Conservation (phyloP, 306 rosid species). For the Prunus mira region DNA sequence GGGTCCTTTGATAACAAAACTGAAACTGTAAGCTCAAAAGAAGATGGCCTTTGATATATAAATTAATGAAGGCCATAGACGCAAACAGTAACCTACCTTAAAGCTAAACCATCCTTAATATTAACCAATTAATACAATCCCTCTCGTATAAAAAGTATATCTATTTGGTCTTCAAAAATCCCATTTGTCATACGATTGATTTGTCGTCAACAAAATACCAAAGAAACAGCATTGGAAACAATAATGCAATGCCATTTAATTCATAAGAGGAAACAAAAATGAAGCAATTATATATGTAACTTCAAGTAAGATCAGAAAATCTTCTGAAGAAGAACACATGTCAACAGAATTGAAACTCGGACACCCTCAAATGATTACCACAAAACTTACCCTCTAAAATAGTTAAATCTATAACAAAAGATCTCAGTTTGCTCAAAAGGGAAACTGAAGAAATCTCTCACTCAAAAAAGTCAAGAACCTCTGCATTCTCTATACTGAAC, state of each 20-base stretch:
- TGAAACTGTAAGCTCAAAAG: neutral
- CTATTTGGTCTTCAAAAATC: neutral
- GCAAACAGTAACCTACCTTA: neutral
- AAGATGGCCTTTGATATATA: neutral
- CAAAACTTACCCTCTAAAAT: neutral
- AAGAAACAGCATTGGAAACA: neutral
- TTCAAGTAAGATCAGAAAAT: neutral
- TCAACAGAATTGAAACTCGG: neutral
- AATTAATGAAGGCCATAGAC: neutral
- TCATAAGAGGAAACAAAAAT: neutral
- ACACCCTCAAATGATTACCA: neutral
- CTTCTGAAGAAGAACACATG: neutral
- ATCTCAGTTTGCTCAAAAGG: neutral
- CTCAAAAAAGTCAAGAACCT: neutral
- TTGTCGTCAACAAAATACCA: neutral
- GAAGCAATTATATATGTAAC: neutral
- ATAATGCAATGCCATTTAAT: neutral
- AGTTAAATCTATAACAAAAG: neutral
- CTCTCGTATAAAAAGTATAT: neutral
- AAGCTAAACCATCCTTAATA: neutral
- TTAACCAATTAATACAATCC: neutral
- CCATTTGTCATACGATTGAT: neutral
- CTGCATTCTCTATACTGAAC: neutral
- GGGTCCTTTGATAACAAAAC: neutral
- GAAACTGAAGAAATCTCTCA: neutral